These are phyloP conservation scores for Pseudoneurospora amorphoporcata DNA, from an alignment of 495 filamentous ascomycete species.

Conservation along the genomic window DNA sequence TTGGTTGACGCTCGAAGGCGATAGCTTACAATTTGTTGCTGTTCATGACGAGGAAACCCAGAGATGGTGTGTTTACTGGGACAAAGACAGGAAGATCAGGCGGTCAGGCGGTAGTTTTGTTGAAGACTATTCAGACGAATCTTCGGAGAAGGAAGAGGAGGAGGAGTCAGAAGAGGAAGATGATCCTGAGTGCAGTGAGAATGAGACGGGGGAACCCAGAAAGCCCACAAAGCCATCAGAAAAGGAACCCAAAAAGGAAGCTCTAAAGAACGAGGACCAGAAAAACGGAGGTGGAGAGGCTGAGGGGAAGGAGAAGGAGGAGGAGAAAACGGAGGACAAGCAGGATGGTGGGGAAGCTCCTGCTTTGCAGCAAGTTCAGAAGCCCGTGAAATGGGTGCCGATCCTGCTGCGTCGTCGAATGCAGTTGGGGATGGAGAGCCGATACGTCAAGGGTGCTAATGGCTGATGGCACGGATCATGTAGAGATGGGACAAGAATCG, in stretches of 20 bases:
- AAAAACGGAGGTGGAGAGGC: slow-evolving; percentile 9
- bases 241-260: not conserved
- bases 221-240: not conserved
- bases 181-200: slow-evolving; percentile 10
- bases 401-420: slow-evolving; percentile 20
- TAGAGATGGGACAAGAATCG: not conserved
- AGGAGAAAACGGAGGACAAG: slow-evolving; percentile 2
- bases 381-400: slow-evolving; percentile 16
- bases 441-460: slow-evolving; percentile 24
- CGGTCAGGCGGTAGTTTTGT: not conserved
- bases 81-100: slow-evolving; percentile 24
- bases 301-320: not conserved
- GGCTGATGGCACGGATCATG: not conserved
- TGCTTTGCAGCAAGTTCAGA: not conserved
- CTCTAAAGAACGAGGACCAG: not conserved
- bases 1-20: slow-evolving; percentile 41
- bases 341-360: not conserved
- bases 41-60: slow-evolving; percentile 30
- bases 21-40: slow-evolving; percentile 29
- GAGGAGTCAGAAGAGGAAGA: slow-evolving; percentile 21
- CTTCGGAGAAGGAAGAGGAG: slow-evolving; percentile 14
- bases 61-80: slow-evolving; percentile 37
- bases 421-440: slow-evolving; percentile 31
- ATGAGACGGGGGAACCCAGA: not conserved
- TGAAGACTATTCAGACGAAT: slow-evolving; percentile 13